A percentile compares a stretch with the other conserved stretches of the same genome.
These are phyloP conservation scores for Mollisiaceae sp. DNA, from an alignment of 2,329 filamentous ascomycete genomes.

Conservation along the genomic window DNA sequence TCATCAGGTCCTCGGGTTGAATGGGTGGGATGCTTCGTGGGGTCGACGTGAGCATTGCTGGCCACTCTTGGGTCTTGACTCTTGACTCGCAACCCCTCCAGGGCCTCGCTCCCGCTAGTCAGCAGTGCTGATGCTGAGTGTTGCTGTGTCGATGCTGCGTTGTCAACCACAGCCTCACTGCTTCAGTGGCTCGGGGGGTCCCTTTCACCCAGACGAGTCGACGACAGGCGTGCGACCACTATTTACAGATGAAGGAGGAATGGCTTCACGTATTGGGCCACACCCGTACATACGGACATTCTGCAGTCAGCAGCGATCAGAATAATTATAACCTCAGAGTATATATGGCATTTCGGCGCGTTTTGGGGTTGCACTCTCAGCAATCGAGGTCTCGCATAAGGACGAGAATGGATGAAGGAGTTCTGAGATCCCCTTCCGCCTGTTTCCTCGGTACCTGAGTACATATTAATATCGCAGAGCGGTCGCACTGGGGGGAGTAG, in stretches of 20 bases:
- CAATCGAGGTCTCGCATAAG: constrained; percentile 11
- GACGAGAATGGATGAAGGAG: neutral
- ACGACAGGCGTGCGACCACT: neutral
- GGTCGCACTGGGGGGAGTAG: neutral
- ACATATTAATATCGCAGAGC: constrained; percentile 7
- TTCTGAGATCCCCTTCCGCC: neutral
- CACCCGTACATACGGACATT: neutral
- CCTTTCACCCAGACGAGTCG: constrained; percentile 12
- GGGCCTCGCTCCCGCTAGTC: neutral
- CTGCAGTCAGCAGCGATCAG: constrained; percentile 18
- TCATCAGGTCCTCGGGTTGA: neutral
- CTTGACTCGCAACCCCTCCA: neutral
- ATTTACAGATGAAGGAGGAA: constrained; percentile 17
- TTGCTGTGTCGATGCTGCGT: constrained; percentile 18
- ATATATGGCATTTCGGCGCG: neutral
- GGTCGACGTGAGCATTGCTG: neutral
- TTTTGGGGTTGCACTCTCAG: neutral
- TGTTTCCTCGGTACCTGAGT: constrained; percentile 1
- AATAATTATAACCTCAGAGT: constrained; percentile 14
- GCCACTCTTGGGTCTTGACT: neutral
- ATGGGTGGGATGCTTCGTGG: constrained; percentile 5
- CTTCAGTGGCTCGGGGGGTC: constrained; percentile 4
- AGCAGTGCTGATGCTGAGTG: neutral
- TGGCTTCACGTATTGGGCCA: constrained; percentile 16
- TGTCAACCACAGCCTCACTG: constrained; percentile 25